These are phyloP conservation scores for Colletotrichum truncatum DNA, from an alignment of 2,329 filamentous ascomycete species.

Conservation along the genomic window DNA sequence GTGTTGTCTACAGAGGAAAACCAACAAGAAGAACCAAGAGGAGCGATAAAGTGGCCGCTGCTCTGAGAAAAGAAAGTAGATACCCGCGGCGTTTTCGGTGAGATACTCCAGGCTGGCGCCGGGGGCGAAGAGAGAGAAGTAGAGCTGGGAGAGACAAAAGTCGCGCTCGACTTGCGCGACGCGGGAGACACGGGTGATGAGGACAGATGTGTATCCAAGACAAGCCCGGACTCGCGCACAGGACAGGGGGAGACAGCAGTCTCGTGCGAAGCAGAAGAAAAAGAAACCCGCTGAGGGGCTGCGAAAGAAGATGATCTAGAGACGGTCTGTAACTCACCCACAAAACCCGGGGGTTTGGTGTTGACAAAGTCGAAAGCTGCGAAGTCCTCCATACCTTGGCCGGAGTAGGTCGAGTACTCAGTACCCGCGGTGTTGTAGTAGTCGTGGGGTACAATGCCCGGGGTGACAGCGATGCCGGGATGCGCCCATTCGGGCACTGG, in stretches of 20 bases:
- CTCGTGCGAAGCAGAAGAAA: conserved; percentile 34
- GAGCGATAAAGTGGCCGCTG: conserved; percentile 61
- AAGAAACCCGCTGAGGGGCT: conserved; percentile 34
- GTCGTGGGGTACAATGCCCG: conserved; percentile 69
- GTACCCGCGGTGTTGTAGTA: conserved; percentile 61
- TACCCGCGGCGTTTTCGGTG: conserved; percentile 37
- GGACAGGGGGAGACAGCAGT: conserved; percentile 31
- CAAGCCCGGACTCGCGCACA: conserved; percentile 35
- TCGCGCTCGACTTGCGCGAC: conserved; percentile 38
- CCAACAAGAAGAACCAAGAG: conserved; percentile 61
- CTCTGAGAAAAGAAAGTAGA: conserved; percentile 63
- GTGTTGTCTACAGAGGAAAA: conserved; percentile 49
- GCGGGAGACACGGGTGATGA: conserved; percentile 38
- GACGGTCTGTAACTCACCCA: conserved; percentile 62
- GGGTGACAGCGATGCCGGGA: conserved; percentile 67
- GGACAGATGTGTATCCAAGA: conserved; percentile 38
- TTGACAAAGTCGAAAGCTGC: conserved; percentile 56
- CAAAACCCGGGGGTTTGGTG: conserved; percentile 58
- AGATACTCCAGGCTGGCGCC: conserved; percentile 40
- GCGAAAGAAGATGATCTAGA: conserved; percentile 37
- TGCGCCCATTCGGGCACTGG: conserved; percentile 67
- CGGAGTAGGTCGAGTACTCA: conserved; percentile 64
- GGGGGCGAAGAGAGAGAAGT: conserved; percentile 44
- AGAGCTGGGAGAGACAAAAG: conserved; percentile 41
- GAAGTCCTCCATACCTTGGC: conserved; percentile 59